These are phyloP conservation scores for Talaromyces sp. DNA, from an alignment of 2,329 filamentous ascomycete genomes.

Conservation along the genomic window DNA sequence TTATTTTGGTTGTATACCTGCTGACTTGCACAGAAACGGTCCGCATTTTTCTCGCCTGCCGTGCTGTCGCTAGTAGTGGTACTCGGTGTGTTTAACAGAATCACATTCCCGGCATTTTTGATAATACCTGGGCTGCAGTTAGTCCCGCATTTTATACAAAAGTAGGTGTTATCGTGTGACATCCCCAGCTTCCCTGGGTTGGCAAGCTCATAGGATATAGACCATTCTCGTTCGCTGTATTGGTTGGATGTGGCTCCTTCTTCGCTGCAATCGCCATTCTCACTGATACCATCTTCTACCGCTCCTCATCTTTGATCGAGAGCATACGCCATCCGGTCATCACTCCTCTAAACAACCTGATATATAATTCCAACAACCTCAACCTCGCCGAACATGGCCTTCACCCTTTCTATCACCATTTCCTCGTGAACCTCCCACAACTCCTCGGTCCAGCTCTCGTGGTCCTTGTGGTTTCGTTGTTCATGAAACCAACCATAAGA, in stretches of 20 bases:
- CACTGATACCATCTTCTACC: conserved; percentile 82
- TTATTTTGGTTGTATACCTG: background rate
- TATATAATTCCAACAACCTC: conserved; percentile 66
- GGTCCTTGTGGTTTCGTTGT: conserved; percentile 49
- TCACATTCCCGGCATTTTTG: conserved; percentile 93
- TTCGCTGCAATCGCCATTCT: conserved; percentile 71
- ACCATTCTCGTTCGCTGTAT: conserved; percentile 57
- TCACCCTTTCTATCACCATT: conserved; percentile 74
- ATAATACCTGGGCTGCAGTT: conserved; percentile 77
- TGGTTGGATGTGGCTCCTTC: conserved; percentile 61
- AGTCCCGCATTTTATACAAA: conserved; percentile 78
- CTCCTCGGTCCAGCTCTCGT: conserved; percentile 67
- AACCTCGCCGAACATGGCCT: conserved; percentile 74
- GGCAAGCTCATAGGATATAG: conserved; percentile 37
- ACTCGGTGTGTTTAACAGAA: conserved; percentile 90
- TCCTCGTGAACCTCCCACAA: conserved; percentile 66
- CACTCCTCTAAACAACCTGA: conserved; percentile 72
- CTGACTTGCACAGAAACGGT: conserved; percentile 56
- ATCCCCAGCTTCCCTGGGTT: background rate
- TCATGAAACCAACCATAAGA: conserved; percentile 36
- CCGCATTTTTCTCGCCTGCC: conserved; percentile 70
- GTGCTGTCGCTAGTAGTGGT: conserved; percentile 77
- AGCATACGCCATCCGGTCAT: conserved; percentile 59
- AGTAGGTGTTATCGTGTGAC: conserved; percentile 51
- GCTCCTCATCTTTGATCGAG: conserved; percentile 34